phyloP scores from a whole-genome alignment of 345 rosid species.

The Psidium guajava region DNA sequence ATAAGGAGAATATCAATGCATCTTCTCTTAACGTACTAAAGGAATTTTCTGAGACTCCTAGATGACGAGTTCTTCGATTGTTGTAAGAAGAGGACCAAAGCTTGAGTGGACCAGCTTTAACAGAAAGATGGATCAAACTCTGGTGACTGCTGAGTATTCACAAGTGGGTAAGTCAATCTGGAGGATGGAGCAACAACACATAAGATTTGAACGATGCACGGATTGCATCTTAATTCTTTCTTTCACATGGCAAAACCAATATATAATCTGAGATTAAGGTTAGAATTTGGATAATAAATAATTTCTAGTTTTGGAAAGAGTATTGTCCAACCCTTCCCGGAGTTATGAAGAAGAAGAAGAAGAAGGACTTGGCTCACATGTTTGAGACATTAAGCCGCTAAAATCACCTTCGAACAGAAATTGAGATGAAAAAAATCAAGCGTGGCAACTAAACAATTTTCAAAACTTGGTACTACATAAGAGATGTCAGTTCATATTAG shows the following conservation, averaged over 20 bases:
- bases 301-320: background rate
- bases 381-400: no score
- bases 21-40: no score
- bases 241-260: no score
- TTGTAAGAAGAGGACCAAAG: background rate
- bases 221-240: background rate
- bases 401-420: no score
- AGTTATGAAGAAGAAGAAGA: background rate
- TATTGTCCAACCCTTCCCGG: background rate
- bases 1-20: background rate
- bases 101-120: background rate
- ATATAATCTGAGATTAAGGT: background rate
- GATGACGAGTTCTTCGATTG: no score
- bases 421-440: no score
- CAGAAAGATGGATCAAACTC: background rate
- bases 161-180: background rate
- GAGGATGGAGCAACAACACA: background rate
- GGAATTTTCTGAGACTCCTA: no score
- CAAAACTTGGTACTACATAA: no score
- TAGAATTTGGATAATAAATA: no score
- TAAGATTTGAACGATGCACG: no score
- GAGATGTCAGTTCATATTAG: no score
- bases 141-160: rapidly evolving
- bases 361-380: background rate
- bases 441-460: background rate